Evolutionary conservation across 345 rosid species (phyloP), one percentile per base, ranked within the genome.

Genomic region (Chamaenerion angustifolium): DNA sequence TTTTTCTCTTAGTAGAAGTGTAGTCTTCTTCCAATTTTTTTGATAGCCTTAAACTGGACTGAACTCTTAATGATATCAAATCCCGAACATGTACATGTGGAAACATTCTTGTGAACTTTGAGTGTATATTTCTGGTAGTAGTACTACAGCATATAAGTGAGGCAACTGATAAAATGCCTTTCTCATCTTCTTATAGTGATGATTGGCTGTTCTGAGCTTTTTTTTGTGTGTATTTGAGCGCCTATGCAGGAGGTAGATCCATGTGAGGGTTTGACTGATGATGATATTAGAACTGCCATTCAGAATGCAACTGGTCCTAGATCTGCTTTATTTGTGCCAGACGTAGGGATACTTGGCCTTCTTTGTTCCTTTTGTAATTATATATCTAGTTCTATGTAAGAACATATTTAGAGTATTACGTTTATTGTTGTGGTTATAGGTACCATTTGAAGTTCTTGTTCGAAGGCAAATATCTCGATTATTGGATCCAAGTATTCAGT

Each of bases 231-330:
- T 41, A 6, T 48, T 49, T 56, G 16, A 19, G 67, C 40, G 51
- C 14, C 46, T 31, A 7, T 68, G 61, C 65, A 90, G 98, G 95
- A 86, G 64, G 98, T 90, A 65, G 94, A 90, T 70, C 98, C 94
- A 40, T 90, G 98, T 58, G 88, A 86, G 65, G 89, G 79, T 66
- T 80, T 90, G 81, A 90, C 94, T 45, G 87, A 81, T 59, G 94
- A 78, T 42, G 92, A 90, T 70, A 90, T 90, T 55, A 86, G 86
- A 56, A 90, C 88, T 56, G 94, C 88, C 45, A 86, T 90, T 67
- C 98, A 86, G 72, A 90, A 90, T 75, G 95, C 98, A 48, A 83
- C 92, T 50, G 98, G 95, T 65, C 92, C 94, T 51, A 87, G 62
- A 68, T 77, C 88, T 61, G 88, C 94, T 46, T 64, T 90, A 16